phyloP scores from a whole-genome alignment of 257 asterid species.

The Schizonepeta tenuifolia region DNA sequence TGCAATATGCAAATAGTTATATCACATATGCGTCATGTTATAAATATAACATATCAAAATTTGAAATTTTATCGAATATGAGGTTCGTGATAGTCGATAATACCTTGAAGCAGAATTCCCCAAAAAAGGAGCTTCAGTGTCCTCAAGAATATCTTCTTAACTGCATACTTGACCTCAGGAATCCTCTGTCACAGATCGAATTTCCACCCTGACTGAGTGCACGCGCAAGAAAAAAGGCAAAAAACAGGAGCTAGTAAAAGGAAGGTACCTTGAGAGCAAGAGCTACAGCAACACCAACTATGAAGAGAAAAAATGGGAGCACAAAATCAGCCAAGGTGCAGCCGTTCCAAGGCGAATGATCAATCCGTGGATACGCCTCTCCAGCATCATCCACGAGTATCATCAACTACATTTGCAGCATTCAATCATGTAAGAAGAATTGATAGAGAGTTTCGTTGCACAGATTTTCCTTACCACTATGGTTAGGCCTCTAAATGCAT shows the following conservation, averaged over 20 bases:
- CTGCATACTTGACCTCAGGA: constrained; percentile 52
- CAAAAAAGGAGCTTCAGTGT: constrained; percentile 85
- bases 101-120: constrained; percentile 90
- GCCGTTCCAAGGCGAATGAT: constrained; percentile 97
- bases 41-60: background rate
- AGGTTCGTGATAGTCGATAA: background rate
- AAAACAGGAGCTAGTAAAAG: background rate
- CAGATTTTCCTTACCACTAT: constrained; percentile 51
- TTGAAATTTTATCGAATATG: background rate
- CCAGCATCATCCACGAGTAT: constrained; percentile 91
- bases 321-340: constrained; percentile 92
- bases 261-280: constrained; percentile 76
- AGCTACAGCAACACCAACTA: constrained; percentile 88
- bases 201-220: background rate
- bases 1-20: constrained; percentile 30
- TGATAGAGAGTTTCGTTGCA: background rate
- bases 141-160: constrained; percentile 64
- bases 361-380: constrained; percentile 62
- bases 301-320: constrained; percentile 86
- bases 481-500: constrained; percentile 85
- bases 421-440: background rate
- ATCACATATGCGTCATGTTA: too few relatives aligned
- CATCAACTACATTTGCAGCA: constrained; percentile 61
- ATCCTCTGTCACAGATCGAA: constrained; percentile 54
- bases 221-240: background rate